Percentiles rank a stretch among this genome's conserved stretches.
Evolutionary conservation across 805 yeast species (phyloP).

Genomic region (Zygoascus biomembranicola): DNA sequence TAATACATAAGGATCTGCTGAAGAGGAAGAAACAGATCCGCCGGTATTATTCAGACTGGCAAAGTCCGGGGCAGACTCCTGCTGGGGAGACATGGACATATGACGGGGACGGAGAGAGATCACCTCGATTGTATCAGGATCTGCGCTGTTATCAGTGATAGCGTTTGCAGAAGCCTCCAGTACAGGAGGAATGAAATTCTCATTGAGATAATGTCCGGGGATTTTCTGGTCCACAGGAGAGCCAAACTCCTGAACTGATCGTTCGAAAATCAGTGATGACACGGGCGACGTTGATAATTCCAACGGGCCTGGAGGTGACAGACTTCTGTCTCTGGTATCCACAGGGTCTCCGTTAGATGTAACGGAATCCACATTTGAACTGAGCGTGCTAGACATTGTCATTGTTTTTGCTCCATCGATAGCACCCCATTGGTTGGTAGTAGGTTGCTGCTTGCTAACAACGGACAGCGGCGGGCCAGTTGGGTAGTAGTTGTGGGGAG

Average conservation of each 20-base stretch:
- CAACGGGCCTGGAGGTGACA: constrained; percentile 4
- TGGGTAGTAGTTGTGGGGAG: neutral
- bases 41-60: neutral
- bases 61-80: neutral
- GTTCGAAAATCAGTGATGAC: constrained; percentile 52
- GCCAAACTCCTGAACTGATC: constrained; percentile 54
- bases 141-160: constrained; percentile 45
- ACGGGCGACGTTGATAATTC: constrained; percentile 21
- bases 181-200: constrained; percentile 74
- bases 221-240: constrained; percentile 17
- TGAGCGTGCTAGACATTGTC: neutral
- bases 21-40: neutral
- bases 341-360: neutral
- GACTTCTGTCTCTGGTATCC: constrained; percentile 3
- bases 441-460: neutral
- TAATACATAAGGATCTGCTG: neutral
- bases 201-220: constrained; percentile 37
- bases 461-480: neutral
- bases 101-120: constrained; percentile 46
- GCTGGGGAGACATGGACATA: neutral
- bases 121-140: constrained; percentile 64
- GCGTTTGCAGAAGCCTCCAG: constrained; percentile 69
- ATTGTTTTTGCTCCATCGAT: neutral
- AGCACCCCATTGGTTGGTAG: neutral
- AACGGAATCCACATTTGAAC: neutral